A percentile compares a stretch with the other conserved stretches of the same genome.
Conservation (phyloP, 2,329 filamentous ascomycete species). For the Aspergillus floridensis region DNA sequence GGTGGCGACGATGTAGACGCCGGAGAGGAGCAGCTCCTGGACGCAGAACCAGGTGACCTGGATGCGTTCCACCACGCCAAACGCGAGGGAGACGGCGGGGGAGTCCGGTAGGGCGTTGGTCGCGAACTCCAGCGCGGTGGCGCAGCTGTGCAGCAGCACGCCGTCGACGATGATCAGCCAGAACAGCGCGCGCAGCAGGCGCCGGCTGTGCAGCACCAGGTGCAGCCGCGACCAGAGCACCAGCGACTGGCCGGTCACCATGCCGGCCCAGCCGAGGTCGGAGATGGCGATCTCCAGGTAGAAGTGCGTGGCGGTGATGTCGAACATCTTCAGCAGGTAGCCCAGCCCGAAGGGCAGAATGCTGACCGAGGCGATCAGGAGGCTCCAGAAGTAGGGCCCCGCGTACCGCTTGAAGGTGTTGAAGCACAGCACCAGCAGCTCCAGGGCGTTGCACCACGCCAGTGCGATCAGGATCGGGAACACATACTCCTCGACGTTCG, state of each 20-base stretch:
- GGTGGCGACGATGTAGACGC: slow-evolving; percentile 53
- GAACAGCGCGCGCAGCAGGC: slow-evolving; percentile 38
- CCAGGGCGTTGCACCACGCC: slow-evolving; percentile 49
- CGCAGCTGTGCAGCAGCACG: slow-evolving; percentile 43
- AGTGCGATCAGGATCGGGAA: slow-evolving; percentile 41
- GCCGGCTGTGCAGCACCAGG: slow-evolving; percentile 40
- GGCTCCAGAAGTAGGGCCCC: slow-evolving; percentile 51
- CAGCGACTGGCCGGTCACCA: slow-evolving; percentile 50
- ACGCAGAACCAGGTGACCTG: slow-evolving; percentile 55
- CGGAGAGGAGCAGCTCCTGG: slow-evolving; percentile 54
- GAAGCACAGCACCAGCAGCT: slow-evolving; percentile 48
- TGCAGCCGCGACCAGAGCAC: slow-evolving; percentile 51
- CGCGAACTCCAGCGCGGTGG: slow-evolving; percentile 42
- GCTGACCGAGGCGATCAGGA: slow-evolving; percentile 43
- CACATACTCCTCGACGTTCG: slow-evolving; percentile 28
- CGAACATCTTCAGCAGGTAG: slow-evolving; percentile 46
- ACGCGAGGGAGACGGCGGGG: slow-evolving; percentile 29
- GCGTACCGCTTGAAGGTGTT: slow-evolving; percentile 46
- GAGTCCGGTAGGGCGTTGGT: slow-evolving; percentile 28
- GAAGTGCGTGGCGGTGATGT: slow-evolving; percentile 32
- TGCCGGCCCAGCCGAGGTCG: slow-evolving; percentile 44
- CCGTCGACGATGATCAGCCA: slow-evolving; percentile 47
- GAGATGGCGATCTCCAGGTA: slow-evolving; percentile 40
- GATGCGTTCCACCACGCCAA: slow-evolving; percentile 51
- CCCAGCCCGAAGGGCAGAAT: slow-evolving; percentile 47